Evolutionary conservation across 805 yeast species (phyloP).

Genomic region (Komagataella pseudopastoris): DNA sequence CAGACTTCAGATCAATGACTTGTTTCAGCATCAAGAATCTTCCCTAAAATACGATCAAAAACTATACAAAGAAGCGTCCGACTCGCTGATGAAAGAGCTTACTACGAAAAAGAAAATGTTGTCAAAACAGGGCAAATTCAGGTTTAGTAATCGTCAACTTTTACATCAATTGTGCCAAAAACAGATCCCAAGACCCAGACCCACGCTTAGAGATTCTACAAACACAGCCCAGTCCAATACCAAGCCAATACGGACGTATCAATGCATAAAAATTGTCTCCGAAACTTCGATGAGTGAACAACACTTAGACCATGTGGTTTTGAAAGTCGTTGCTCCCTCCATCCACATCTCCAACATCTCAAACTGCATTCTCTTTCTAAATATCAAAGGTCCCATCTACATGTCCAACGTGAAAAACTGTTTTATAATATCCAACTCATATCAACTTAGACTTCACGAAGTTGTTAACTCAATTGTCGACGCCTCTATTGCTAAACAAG

Average conservation of each 20-base stretch:
- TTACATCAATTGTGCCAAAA: neutral
- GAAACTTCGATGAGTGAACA: neutral
- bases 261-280: neutral
- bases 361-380: constrained; percentile 6
- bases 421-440: constrained; percentile 8
- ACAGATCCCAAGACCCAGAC: neutral
- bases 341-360: constrained; percentile 8
- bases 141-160: neutral
- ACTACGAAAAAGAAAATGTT: neutral
- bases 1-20: neutral
- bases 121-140: neutral
- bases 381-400: constrained; percentile 11
- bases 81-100: neutral
- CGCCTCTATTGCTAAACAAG: constrained; percentile 1
- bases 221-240: neutral
- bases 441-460: constrained; percentile 15
- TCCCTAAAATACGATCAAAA: neutral
- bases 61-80: neutral
- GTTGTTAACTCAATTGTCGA: constrained; percentile 4
- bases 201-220: neutral
- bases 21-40: neutral
- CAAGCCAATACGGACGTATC: neutral
- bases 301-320: neutral
- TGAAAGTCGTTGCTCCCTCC: constrained; percentile 5
- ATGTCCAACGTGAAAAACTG: constrained; percentile 6